These are phyloP conservation scores for Phaeotremella fagi DNA, from an alignment of 768 basidiomycete genomes.

Conservation along the genomic window DNA sequence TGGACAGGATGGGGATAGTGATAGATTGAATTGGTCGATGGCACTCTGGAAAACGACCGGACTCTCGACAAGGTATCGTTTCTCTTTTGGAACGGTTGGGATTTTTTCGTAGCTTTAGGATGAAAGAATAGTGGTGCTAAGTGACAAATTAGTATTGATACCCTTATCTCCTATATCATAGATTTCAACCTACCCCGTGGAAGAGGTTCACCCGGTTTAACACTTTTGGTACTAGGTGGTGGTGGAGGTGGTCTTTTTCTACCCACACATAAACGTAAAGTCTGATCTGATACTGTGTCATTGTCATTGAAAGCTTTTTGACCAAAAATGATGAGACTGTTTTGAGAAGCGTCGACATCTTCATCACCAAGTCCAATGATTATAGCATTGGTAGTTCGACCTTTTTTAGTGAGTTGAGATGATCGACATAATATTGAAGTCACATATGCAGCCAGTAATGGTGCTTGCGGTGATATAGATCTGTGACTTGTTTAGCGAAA, in stretches of 20 bases:
- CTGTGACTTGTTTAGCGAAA: conserved; percentile 2
- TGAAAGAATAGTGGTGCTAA: conserved; percentile 39
- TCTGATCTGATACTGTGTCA: background rate
- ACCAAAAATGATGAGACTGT: conserved; percentile 42
- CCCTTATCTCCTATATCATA: no score
- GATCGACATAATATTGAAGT: conserved; percentile 29
- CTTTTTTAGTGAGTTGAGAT: conserved; percentile 14
- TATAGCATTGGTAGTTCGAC: conserved; percentile 36
- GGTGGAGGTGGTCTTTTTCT: conserved; percentile 27
- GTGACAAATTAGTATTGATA: background rate
- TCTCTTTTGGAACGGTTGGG: conserved; percentile 25
- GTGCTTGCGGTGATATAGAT: conserved; percentile 25
- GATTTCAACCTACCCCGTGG: conserved; percentile 33
- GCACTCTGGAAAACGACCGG: conserved; percentile 21
- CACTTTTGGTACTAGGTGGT: conserved; percentile 19
- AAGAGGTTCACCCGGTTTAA: conserved; percentile 44
- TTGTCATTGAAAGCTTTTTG: conserved; percentile 17
- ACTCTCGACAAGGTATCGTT: conserved; percentile 6
- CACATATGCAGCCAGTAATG: conserved; percentile 36
- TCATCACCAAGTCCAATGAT: conserved; percentile 45
- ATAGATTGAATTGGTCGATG: conserved; percentile 34
- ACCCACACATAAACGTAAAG: conserved; percentile 24
- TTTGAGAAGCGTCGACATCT: conserved; percentile 48
- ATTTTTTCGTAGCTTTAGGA: conserved; percentile 21
- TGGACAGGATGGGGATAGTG: conserved; percentile 13